A percentile compares a stretch with the other conserved stretches of the same genome.
Evolutionary conservation across 352 stramenopile genomes (phyloP).

Genomic region (Globisporangium abappressorium): DNA sequence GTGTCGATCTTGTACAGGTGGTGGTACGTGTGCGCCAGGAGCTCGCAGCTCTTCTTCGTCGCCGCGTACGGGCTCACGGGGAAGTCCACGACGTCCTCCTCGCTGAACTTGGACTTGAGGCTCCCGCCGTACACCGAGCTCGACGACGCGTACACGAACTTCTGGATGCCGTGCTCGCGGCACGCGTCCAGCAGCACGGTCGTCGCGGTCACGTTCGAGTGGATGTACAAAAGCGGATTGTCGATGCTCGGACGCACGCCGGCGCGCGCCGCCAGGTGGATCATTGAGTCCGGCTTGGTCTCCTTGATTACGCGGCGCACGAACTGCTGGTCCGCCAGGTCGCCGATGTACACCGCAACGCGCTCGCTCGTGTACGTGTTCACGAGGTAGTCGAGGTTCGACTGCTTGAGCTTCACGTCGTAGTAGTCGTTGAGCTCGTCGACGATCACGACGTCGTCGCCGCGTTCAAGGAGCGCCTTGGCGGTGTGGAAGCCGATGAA

Average conservation of each 20-base stretch:
- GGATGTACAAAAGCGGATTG: slow-evolving; percentile 97
- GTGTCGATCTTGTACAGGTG: slow-evolving; percentile 95
- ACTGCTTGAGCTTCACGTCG: slow-evolving; percentile 96
- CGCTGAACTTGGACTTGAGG: slow-evolving; percentile 89
- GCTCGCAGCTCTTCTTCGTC: slow-evolving; percentile 97
- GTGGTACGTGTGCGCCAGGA: slow-evolving; percentile 97
- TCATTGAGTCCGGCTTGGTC: slow-evolving; percentile 80
- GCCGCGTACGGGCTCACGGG: slow-evolving; percentile 97
- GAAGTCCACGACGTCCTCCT: slow-evolving; percentile 90
- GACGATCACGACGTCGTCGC: slow-evolving; percentile 93
- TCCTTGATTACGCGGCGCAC: slow-evolving; percentile 90
- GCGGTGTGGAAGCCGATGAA: slow-evolving; percentile 98
- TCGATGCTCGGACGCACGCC: slow-evolving; percentile 97
- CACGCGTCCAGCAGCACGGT: slow-evolving; percentile 93
- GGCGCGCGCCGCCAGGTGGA: slow-evolving; percentile 95
- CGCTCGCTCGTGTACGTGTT: slow-evolving; percentile 45
- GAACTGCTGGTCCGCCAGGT: slow-evolving; percentile 94
- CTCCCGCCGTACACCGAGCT: slow-evolving; percentile 95
- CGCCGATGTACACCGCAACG: slow-evolving; percentile 84
- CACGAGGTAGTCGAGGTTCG: slow-evolving; percentile 89
- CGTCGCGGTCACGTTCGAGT: slow-evolving; percentile 95
- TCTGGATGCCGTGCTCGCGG: slow-evolving; percentile 85
- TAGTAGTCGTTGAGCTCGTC: slow-evolving; percentile 99
- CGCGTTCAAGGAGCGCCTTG: slow-evolving; percentile 78
- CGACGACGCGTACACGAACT: slow-evolving; percentile 96